These are phyloP conservation scores for Neofusicoccum ribis DNA, from an alignment of 2,329 filamentous ascomycete genomes.

Conservation along the genomic window DNA sequence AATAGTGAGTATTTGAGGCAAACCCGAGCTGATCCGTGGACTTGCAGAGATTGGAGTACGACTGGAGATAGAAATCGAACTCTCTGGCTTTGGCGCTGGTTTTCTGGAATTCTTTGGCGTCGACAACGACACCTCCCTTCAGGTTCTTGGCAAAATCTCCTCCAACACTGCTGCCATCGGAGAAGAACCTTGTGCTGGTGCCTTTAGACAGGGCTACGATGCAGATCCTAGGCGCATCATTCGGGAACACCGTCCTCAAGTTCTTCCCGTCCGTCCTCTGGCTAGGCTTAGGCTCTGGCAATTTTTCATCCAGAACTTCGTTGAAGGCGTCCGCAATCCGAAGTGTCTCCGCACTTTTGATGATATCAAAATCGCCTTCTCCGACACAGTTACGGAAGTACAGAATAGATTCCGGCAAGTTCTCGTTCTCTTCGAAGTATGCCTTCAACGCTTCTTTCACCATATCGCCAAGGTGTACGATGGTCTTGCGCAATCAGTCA, in stretches of 20 bases:
- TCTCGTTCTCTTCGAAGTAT: not conserved
- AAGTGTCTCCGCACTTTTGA: not conserved
- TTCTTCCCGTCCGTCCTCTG: not conserved
- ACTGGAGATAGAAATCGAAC: constrained; percentile 5
- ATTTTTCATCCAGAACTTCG: too few relatives aligned
- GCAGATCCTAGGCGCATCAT: not conserved
- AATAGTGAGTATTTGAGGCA: not conserved
- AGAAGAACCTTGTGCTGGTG: not conserved
- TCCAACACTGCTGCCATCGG: not conserved
- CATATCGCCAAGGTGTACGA: not conserved
- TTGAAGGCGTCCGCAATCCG: not conserved
- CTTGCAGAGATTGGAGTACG: not conserved
- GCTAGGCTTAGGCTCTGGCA: too few relatives aligned
- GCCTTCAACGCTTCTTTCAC: not conserved
- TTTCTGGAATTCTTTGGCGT: not conserved
- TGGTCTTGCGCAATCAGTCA: not conserved
- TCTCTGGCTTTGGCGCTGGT: not conserved
- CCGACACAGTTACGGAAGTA: not conserved
- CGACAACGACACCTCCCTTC: not conserved
- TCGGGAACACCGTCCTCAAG: too few relatives aligned
- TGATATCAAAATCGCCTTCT: not conserved
- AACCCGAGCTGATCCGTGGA: not conserved
- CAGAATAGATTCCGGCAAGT: not conserved
- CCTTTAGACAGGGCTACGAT: not conserved
- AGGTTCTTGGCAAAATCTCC: not conserved